Percentiles rank a stretch among this genome's conserved stretches.
phyloP scores from a whole-genome alignment of 768 basidiomycete species.

The Arthromyces matolae region DNA sequence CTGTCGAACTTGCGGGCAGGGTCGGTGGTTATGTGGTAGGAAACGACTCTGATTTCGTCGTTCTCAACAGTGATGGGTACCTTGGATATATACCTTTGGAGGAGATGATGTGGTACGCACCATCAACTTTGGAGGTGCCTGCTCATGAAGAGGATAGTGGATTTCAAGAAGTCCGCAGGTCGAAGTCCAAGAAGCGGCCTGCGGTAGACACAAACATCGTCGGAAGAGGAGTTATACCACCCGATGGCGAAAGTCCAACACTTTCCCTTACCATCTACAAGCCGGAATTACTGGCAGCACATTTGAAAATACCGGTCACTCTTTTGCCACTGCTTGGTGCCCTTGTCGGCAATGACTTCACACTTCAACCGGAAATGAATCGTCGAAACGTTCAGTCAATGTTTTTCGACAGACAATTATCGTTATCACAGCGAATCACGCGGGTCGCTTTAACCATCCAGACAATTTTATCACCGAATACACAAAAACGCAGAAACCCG shows the following conservation, averaged over 20 bases:
- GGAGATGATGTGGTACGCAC: conserved; percentile 65
- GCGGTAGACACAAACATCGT: conserved; percentile 20
- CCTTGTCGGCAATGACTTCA: conserved; percentile 79
- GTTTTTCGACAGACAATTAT: conserved; percentile 65
- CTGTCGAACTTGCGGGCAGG: conserved; percentile 78
- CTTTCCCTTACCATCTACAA: conserved; percentile 58
- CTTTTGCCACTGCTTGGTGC: conserved; percentile 77
- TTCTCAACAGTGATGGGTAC: conserved; percentile 74
- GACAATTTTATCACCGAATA: conserved; percentile 46
- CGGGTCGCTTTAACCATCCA: conserved; percentile 57
- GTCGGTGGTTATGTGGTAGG: conserved; percentile 72
- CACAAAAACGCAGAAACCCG: conserved; percentile 42
- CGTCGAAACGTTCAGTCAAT: conserved; percentile 51
- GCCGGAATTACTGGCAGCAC: conserved; percentile 57
- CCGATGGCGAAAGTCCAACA: conserved; percentile 40
- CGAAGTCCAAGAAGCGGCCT: conserved; percentile 47
- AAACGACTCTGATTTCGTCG: conserved; percentile 79
- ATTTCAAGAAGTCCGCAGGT: conserved; percentile 56
- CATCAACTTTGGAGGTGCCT: conserved; percentile 23
- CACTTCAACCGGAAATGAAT: conserved; percentile 45
- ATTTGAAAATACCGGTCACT: conserved; percentile 63
- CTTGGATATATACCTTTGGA: conserved; percentile 73
- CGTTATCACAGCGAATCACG: conserved; percentile 60
- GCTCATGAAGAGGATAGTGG: conserved; percentile 43
- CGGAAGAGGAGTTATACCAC: conserved; percentile 51